phyloP scores from a whole-genome alignment of 352 stramenopile genomes.

The Phytopythium kandeliae region DNA sequence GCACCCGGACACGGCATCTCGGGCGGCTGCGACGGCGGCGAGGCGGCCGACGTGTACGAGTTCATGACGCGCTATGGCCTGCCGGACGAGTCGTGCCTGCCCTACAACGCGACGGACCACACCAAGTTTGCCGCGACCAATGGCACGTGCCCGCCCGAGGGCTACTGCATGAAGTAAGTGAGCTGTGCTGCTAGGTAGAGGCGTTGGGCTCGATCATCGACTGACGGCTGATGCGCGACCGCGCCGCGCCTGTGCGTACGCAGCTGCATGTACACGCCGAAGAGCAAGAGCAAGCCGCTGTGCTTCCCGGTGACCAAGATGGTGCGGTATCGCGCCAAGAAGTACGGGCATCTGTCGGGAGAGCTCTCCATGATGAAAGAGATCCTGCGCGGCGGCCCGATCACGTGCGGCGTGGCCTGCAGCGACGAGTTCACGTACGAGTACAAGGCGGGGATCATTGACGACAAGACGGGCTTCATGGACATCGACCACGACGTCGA shows the following conservation, averaged over 20 bases:
- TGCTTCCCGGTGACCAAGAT: slow-evolving; percentile 78
- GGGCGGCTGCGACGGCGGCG: slow-evolving; percentile 56
- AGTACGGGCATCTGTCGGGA: slow-evolving; percentile 55
- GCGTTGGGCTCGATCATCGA: too few species aligned
- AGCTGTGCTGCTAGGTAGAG: too few species aligned
- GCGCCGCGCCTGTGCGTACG: background rate
- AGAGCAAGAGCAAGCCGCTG: slow-evolving; percentile 27
- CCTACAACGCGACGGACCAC: slow-evolving; percentile 81
- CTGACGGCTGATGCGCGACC: too few species aligned
- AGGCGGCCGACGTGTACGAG: slow-evolving; percentile 73
- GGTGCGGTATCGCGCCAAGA: slow-evolving; percentile 78
- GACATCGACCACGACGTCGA: slow-evolving; percentile 84
- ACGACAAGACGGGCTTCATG: slow-evolving; percentile 86
- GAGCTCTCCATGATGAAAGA: slow-evolving; percentile 85
- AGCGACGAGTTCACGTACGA: slow-evolving; percentile 76
- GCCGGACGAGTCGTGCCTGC: slow-evolving; percentile 73
- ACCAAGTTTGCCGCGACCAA: slow-evolving; percentile 65
- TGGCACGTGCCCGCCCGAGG: slow-evolving; percentile 61
- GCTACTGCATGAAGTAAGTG: slow-evolving; percentile 84
- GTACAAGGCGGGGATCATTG: slow-evolving; percentile 92
- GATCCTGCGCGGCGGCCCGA: slow-evolving; percentile 72
- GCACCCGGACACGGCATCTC: slow-evolving; percentile 65
- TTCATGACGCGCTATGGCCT: slow-evolving; percentile 74
- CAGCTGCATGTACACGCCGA: slow-evolving; percentile 75
- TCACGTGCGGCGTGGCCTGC: slow-evolving; percentile 93